phyloP scores from a whole-genome alignment of 371 early-diverging fungal species.

The Phascolomyces articulosus region DNA sequence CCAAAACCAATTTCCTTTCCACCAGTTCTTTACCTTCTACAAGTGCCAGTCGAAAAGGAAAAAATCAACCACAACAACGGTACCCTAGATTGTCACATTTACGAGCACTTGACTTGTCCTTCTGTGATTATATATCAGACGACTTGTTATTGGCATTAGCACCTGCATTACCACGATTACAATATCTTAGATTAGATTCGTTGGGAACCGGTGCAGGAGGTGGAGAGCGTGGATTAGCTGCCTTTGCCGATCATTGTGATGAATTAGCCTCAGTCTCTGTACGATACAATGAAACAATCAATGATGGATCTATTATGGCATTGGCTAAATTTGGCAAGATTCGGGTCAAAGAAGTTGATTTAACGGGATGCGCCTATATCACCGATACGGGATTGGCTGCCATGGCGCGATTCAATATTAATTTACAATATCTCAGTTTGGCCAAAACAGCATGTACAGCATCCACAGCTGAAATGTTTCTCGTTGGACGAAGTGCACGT shows the following conservation, averaged over 20 bases:
- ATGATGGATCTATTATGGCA: conserved; percentile 29
- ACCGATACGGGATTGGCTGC: conserved; percentile 22
- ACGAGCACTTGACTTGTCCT: conserved; percentile 28
- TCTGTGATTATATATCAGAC: conserved; percentile 31
- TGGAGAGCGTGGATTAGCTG: conserved; percentile 31
- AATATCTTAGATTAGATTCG: conserved; percentile 21
- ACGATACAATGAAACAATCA: conserved; percentile 20
- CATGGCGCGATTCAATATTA: conserved; percentile 26
- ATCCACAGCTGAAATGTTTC: conserved; percentile 2
- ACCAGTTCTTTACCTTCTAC: conserved; percentile 10
- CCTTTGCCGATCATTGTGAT: conserved; percentile 32
- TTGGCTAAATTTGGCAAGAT: conserved; percentile 39
- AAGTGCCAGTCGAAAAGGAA: no score
- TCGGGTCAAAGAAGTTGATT: conserved; percentile 26
- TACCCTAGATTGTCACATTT: conserved; percentile 20
- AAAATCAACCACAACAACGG: background rate
- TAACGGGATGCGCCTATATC: conserved; percentile 30
- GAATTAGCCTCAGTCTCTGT: conserved; percentile 22
- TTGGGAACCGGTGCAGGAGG: conserved; percentile 11
- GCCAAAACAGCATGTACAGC: conserved; percentile 11
- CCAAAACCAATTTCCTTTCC: conserved; percentile 20
- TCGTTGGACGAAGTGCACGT: conserved; percentile 12
- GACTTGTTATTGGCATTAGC: conserved; percentile 33
- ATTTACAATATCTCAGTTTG: conserved; percentile 21
- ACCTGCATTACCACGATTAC: conserved; percentile 20